These are phyloP conservation scores for Verticillium isaacii DNA, from an alignment of 2,329 filamentous ascomycete genomes.

Conservation along the genomic window DNA sequence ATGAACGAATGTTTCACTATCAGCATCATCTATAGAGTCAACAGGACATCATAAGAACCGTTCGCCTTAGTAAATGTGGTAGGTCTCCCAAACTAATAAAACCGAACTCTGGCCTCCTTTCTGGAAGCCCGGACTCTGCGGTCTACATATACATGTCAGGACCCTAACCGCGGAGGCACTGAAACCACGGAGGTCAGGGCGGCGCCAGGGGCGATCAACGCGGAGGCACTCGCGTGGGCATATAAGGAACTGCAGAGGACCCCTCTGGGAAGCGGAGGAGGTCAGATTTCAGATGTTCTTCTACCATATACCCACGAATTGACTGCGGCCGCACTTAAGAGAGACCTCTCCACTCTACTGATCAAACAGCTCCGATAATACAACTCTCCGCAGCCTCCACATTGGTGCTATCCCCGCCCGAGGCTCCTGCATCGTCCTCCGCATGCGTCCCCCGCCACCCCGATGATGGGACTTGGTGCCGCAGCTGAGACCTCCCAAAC, in stretches of 20 bases:
- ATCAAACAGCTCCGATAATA: conserved; percentile 49
- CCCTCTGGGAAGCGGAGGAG: neutral
- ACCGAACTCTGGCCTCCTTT: neutral
- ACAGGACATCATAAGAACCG: neutral
- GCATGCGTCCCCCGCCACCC: too few relatives aligned
- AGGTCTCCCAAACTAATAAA: neutral
- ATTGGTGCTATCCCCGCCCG: too few relatives aligned
- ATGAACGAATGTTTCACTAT: neutral
- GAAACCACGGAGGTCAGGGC: neutral
- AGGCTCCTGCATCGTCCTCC: too few relatives aligned
- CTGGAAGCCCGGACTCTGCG: too few relatives aligned
- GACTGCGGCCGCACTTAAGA: neutral
- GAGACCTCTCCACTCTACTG: neutral
- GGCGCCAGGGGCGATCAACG: neutral
- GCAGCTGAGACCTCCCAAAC: too few relatives aligned
- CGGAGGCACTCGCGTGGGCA: neutral
- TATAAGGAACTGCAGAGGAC: neutral
- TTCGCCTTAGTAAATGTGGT: neutral
- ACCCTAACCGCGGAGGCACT: neutral
- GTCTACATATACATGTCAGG: neutral
- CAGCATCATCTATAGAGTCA: neutral
- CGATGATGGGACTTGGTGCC: too few relatives aligned
- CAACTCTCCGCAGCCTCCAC: conserved; percentile 12
- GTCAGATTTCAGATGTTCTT: neutral
- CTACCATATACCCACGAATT: neutral